Evolutionary conservation across 352 stramenopile genomes (phyloP), one percentile per base, ranked within the genome.

Genomic region (Peronospora destructor): DNA sequence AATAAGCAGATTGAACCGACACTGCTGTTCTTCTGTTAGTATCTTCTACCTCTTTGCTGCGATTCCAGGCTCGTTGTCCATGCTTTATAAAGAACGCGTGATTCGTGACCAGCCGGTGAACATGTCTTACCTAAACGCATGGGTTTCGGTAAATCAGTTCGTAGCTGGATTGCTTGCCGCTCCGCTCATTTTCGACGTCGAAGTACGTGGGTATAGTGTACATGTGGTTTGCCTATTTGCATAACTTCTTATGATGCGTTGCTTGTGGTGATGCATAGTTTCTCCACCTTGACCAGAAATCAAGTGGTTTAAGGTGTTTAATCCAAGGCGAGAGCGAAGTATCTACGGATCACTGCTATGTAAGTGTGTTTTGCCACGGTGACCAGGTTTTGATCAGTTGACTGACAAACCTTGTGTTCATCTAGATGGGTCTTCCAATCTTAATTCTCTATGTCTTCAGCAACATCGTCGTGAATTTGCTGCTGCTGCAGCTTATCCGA

Each of bases 91-190:
- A 43, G 84, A 94, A 47, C 76, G 68, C 8, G 57, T 75, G 10
- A 90, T 94, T 54, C 73, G 76, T 21, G 68, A 87, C 39, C 79
- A 90, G 41, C 84, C 84, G 25, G 87, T 94, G 73, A 77, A 94
- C 49, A 87, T 91, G 66, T 73, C 81, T 28, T 94, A 94, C 46
- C 60, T 94, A 19, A 94, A 94, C 34, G 82, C 84, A 0, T 94
- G 84, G 84, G 81, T 94, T 16, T 73, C 79, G 1, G 73, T 92
- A 3, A 90, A 89, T 51, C 81, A 94, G 45, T 92, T 94, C 48
- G 73, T 94, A 45, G 76, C 68, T 12, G 84, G 79, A n/a, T 58
- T 94, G 36, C 58, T 94, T 40, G 61, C 83, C 13, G 81, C 84
- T 26, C 84, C 84, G 0, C 52, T 94, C n/a, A 70, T 90, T 17